phyloP scores from a whole-genome alignment of 345 rosid genomes.

The Sonneratia alba region DNA sequence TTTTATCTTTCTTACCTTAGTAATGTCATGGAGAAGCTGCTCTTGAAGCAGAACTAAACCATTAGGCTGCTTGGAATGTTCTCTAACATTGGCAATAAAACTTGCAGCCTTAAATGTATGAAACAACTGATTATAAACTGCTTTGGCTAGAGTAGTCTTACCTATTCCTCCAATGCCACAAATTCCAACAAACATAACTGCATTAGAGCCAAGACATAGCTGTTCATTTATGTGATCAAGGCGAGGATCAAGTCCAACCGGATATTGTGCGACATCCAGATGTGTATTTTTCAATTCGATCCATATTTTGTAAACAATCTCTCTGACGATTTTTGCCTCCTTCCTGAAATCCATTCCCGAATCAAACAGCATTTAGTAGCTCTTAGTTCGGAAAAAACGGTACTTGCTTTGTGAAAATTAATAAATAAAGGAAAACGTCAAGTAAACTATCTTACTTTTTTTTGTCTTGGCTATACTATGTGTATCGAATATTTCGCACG shows the following conservation, averaged over 20 bases:
- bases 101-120: constrained; percentile 19
- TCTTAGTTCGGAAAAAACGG: neutral
- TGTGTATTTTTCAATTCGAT: neutral
- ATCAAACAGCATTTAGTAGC: neutral
- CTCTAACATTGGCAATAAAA: constrained; percentile 30
- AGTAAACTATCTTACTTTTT: no score
- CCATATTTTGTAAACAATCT: neutral
- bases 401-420: neutral
- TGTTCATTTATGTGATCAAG: neutral
- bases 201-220: neutral
- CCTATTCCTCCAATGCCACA: constrained; percentile 10
- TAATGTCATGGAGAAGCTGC: constrained; percentile 8
- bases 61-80: neutral
- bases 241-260: neutral
- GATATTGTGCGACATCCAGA: neutral
- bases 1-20: neutral
- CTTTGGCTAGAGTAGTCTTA: constrained; percentile 21
- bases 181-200: constrained; percentile 3
- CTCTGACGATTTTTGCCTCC: constrained; percentile 4
- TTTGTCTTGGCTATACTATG: no score
- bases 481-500: no score
- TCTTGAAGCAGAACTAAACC: constrained; percentile 11
- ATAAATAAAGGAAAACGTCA: no score
- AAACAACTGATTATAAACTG: constrained; percentile 13
- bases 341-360: neutral